Evolutionary conservation across 352 stramenopile species (phyloP).

Genomic region (Phytopythium litorale): DNA sequence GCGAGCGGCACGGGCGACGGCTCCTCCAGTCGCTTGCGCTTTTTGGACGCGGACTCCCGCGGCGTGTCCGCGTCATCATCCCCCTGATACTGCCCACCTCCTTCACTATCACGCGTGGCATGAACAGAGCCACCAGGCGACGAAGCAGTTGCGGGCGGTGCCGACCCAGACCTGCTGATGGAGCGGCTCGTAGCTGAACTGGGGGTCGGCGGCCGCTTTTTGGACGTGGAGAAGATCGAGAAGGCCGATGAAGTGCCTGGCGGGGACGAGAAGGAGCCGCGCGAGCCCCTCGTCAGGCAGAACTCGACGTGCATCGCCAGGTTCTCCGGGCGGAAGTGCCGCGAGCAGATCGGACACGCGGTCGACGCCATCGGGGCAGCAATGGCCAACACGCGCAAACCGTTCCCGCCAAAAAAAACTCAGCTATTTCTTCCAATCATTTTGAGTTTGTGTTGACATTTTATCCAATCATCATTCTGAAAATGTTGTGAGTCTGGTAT

Average conservation of each 20-base stretch:
- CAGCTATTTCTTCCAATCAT: neutral
- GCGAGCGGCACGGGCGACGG: slow-evolving; percentile 47
- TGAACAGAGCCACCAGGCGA: neutral
- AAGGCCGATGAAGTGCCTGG: slow-evolving; percentile 10
- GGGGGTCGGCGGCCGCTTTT: neutral
- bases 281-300: slow-evolving; percentile 29
- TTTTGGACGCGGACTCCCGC: slow-evolving; percentile 24
- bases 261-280: slow-evolving; percentile 11
- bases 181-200: neutral
- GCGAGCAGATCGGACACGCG: slow-evolving; percentile 71
- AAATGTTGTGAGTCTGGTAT: neutral
- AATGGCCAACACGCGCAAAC: neutral
- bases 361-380: slow-evolving; percentile 23
- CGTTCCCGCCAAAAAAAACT: neutral
- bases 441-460: neutral
- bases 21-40: slow-evolving; percentile 39
- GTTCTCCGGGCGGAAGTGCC: slow-evolving; percentile 72
- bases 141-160: neutral
- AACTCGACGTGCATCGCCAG: slow-evolving; percentile 68
- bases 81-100: too few relatives aligned
- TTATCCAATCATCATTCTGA: neutral
- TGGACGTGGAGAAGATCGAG: neutral
- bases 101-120: too few relatives aligned
- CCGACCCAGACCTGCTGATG: neutral
- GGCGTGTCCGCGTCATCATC: neutral